phyloP scores from a whole-genome alignment of 805 yeast genomes.

The Yamadazyma paraphyllophila region DNA sequence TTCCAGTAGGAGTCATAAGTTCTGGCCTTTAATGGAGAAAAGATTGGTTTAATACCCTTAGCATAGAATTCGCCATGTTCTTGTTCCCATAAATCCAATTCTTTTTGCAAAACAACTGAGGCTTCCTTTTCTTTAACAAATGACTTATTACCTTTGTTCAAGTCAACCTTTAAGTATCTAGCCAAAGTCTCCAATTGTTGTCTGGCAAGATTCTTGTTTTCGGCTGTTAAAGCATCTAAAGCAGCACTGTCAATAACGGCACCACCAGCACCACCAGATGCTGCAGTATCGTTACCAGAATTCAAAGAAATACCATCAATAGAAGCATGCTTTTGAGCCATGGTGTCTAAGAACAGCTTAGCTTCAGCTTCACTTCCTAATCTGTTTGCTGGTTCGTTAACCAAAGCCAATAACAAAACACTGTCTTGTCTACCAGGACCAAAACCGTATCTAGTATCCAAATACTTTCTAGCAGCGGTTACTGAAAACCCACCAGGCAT shows the following conservation, averaged over 20 bases:
- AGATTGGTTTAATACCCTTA: conserved; percentile 84
- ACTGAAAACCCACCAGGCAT: conserved; percentile 99
- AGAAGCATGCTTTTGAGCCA: conserved; percentile 83
- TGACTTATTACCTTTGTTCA: conserved; percentile 86
- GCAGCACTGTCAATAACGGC: conserved; percentile 95
- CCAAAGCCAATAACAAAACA: conserved; percentile 75
- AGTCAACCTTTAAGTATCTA: conserved; percentile 88
- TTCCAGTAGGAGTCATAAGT: conserved; percentile 98
- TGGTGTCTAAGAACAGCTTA: conserved; percentile 77
- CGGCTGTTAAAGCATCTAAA: conserved; percentile 75
- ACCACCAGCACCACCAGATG: conserved; percentile 66
- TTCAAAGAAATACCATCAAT: conserved; percentile 73
- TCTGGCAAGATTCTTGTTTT: conserved; percentile 65
- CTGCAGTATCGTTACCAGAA: conserved; percentile 58
- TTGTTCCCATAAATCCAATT: conserved; percentile 86
- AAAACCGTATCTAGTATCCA: conserved; percentile 90
- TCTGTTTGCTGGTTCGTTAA: conserved; percentile 90
- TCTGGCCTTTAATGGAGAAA: conserved; percentile 91
- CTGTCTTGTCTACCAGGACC: conserved; percentile 94
- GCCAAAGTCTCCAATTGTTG: conserved; percentile 90
- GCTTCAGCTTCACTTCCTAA: conserved; percentile 86
- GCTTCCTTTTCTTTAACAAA: conserved; percentile 83
- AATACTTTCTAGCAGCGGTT: conserved; percentile 86
- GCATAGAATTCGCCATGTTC: conserved; percentile 90
- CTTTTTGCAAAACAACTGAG: conserved; percentile 76